Evolutionary conservation across 257 asterid species (phyloP).

Genomic region (Ilex asprella): DNA sequence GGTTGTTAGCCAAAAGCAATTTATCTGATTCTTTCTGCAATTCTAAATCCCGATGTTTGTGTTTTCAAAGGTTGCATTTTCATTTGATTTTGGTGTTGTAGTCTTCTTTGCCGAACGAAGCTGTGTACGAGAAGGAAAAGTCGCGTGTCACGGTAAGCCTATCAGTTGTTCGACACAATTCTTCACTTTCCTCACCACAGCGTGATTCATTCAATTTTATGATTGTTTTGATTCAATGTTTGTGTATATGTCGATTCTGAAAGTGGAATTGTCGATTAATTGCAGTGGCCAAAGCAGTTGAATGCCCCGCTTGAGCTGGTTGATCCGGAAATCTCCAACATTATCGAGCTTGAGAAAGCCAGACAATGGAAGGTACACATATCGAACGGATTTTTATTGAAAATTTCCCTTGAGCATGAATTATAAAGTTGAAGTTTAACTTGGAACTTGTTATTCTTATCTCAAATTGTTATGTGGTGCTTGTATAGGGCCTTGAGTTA

Average conservation of each 20-base stretch:
- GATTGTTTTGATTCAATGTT: neutral
- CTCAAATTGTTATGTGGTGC: too few relatives aligned
- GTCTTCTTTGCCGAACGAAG: neutral
- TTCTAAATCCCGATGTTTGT: neutral
- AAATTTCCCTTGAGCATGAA: too few relatives aligned
- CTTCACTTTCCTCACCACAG: neutral
- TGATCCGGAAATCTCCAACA: neutral
- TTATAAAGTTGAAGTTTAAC: too few relatives aligned
- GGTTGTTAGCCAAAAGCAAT: neutral
- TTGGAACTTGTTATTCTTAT: too few relatives aligned
- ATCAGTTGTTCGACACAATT: neutral
- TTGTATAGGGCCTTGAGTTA: neutral
- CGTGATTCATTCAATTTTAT: neutral
- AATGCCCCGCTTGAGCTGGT: neutral
- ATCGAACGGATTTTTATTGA: too few relatives aligned
- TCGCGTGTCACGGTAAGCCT: neutral
- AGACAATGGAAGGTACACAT: neutral
- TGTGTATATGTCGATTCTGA: neutral
- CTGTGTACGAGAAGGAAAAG: neutral
- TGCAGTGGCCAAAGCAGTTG: neutral
- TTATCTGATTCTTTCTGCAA: neutral
- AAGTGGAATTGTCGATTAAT: too few relatives aligned
- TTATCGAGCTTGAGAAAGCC: neutral
- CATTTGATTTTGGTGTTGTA: neutral
- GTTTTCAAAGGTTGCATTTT: neutral